phyloP scores from a whole-genome alignment of 139 green algal genomes.

The Eudorina sp. region DNA sequence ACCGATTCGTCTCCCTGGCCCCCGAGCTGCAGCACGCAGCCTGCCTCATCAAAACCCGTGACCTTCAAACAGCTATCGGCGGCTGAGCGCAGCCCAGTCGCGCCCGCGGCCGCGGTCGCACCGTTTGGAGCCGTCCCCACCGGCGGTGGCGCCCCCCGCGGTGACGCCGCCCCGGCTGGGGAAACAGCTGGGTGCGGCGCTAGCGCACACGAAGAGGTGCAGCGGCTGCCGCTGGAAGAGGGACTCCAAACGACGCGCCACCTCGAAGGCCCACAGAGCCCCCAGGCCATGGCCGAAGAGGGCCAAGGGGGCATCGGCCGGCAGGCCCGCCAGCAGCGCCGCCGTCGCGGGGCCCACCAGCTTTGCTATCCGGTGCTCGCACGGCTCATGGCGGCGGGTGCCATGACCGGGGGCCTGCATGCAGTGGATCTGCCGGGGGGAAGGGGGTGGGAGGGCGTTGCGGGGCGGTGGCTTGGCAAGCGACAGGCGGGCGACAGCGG shows the following conservation, averaged over 20 bases:
- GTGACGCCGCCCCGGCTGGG: not conserved
- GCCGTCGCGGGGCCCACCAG: not conserved
- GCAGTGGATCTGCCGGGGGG: not conserved
- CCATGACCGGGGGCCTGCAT: conserved; percentile 28
- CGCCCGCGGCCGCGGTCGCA: no score
- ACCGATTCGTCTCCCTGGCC: no score
- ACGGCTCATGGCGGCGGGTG: conserved; percentile 4
- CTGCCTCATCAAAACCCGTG: no score
- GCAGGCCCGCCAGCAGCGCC: not conserved
- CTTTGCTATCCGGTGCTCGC: not conserved
- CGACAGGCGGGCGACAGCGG: no score
- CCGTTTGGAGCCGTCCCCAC: not conserved
- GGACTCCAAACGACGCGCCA: conserved; percentile 28
- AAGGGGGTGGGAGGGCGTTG: no score
- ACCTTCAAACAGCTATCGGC: no score
- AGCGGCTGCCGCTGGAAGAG: not conserved
- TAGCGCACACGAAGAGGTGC: conserved; percentile 36
- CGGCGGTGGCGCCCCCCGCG: not conserved
- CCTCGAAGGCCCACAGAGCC: conserved; percentile 31
- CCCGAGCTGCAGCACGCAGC: no score
- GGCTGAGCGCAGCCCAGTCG: no score
- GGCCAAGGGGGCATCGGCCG: conserved; percentile 5
- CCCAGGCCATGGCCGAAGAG: conserved; percentile 31
- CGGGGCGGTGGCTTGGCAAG: no score
- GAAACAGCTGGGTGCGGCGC: not conserved